These are phyloP conservation scores for Cryptococcus sp. DNA, from an alignment of 1,284 basidiomycete species.

Conservation along the genomic window DNA sequence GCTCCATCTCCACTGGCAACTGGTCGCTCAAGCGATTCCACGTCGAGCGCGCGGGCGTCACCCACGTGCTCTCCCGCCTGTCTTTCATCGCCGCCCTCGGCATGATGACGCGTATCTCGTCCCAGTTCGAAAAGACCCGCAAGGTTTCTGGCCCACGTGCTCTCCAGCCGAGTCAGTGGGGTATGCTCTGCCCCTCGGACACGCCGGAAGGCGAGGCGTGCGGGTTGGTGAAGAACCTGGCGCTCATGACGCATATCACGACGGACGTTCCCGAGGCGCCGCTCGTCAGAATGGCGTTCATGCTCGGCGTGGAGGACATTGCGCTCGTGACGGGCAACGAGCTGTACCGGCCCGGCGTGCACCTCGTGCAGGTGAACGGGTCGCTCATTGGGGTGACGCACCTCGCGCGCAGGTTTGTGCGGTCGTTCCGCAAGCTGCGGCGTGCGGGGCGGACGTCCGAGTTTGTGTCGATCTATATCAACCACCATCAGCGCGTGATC, in stretches of 20 bases:
- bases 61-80: constrained; percentile 92
- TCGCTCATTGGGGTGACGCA: constrained; percentile 91
- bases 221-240: constrained; percentile 97
- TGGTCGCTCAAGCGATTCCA: constrained; percentile 99
- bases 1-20: constrained; percentile 98
- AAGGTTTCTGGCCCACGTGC: constrained; percentile 98
- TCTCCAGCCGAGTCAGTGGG: constrained; percentile 98
- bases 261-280: constrained; percentile 98
- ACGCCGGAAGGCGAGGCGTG: constrained; percentile 99
- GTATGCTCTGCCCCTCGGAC: constrained; percentile 96
- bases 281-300: constrained; percentile 81
- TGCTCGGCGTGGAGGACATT: constrained; percentile 97
- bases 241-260: constrained; percentile 99
- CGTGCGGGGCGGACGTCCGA: constrained; percentile 90
- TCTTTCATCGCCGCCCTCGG: constrained; percentile 97
- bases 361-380: constrained; percentile 96
- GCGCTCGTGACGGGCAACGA: constrained; percentile 88
- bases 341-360: constrained; percentile 87
- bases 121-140: constrained; percentile 98
- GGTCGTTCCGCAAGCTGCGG: constrained; percentile 85
- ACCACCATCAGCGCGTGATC: constrained; percentile 90
- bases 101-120: constrained; percentile 99
- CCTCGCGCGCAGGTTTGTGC: constrained; percentile 79
- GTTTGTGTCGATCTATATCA: constrained; percentile 96
- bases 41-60: constrained; percentile 98